Evolutionary conservation across 2,329 filamentous ascomycete species (phyloP).

Genomic region (Fusarium nurragi): DNA sequence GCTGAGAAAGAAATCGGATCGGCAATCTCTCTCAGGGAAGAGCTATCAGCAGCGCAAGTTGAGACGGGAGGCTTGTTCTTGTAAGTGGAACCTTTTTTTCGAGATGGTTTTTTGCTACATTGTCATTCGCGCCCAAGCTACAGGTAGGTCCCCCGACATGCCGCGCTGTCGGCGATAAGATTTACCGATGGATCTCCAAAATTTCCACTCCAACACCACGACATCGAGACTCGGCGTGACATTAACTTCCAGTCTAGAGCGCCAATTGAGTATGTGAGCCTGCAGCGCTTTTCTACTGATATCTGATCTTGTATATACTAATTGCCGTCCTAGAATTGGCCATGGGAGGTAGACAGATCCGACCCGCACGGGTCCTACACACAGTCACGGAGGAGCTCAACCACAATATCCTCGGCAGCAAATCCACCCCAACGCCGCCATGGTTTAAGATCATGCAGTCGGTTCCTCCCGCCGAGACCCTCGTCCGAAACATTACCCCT

Average conservation of each 20-base stretch:
- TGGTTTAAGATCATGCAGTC: conserved; percentile 63
- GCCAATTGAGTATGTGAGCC: conserved; percentile 37
- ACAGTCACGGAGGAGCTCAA: conserved; percentile 56
- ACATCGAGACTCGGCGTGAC: conserved; percentile 21
- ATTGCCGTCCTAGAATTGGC: conserved; percentile 22
- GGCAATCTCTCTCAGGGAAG: conserved; percentile 35
- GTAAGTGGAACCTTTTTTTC: conserved; percentile 35
- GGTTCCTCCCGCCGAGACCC: conserved; percentile 67
- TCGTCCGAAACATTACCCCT: conserved; percentile 63
- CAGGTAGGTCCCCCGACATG: conserved; percentile 20
- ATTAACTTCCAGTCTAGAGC: conserved; percentile 26
- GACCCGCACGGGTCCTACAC: conserved; percentile 59
- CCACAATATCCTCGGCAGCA: conserved; percentile 51
- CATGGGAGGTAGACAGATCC: conserved; percentile 58
- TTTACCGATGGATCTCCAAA: conserved; percentile 46
- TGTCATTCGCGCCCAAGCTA: conserved; percentile 37
- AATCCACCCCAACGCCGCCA: conserved; percentile 51
- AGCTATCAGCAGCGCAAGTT: conserved; percentile 37
- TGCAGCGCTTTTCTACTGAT: neutral
- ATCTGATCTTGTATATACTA: neutral
- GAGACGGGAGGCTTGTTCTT: conserved; percentile 30
- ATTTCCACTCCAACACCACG: conserved; percentile 43
- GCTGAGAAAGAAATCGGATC: conserved; percentile 32
- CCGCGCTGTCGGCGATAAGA: conserved; percentile 44
- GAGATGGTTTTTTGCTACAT: conserved; percentile 39